Conservation (phyloP, 768 basidiomycete genomes). For the Amanita rubescens region DNA sequence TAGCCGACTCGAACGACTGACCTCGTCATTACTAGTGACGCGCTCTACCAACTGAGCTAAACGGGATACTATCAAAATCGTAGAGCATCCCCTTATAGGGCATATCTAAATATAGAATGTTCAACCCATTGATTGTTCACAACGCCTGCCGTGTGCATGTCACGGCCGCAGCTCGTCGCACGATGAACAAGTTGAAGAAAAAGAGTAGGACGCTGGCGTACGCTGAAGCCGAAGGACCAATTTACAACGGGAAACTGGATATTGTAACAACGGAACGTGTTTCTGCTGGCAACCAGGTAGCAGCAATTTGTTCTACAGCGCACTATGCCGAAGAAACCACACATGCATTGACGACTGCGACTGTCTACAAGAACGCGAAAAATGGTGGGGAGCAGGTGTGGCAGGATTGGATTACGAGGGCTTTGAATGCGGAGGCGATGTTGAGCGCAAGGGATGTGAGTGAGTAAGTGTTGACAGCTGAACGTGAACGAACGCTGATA, state of each 20-base stretch:
- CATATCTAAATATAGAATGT: not conserved
- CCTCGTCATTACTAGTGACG: conserved; percentile 59
- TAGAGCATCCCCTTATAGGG: too few relatives aligned
- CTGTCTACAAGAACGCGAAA: too few relatives aligned
- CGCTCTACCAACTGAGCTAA: conserved; percentile 37
- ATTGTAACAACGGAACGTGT: not conserved
- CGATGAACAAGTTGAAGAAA: conserved; percentile 5
- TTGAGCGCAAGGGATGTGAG: conserved; percentile 42
- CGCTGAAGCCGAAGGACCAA: conserved; percentile 2
- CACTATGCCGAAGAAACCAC: not conserved
- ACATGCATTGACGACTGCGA: not conserved
- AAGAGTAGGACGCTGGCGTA: conserved; percentile 6
- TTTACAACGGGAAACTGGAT: not conserved
- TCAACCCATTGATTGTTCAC: not conserved
- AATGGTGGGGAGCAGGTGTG: conserved; percentile 19
- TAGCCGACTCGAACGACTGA: conserved; percentile 60
- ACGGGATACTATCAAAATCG: too few relatives aligned
- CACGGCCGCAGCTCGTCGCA: not conserved
- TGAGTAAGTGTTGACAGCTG: too few relatives aligned
- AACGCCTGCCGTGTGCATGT: not conserved
- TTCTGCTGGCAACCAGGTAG: too few relatives aligned
- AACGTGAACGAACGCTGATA: conserved; percentile 8
- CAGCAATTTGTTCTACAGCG: not conserved
- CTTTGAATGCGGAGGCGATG: conserved; percentile 56
- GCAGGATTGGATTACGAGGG: conserved; percentile 64